These are phyloP conservation scores for Microsporum canis DNA, from an alignment of 2,329 filamentous ascomycete genomes.

Conservation along the genomic window DNA sequence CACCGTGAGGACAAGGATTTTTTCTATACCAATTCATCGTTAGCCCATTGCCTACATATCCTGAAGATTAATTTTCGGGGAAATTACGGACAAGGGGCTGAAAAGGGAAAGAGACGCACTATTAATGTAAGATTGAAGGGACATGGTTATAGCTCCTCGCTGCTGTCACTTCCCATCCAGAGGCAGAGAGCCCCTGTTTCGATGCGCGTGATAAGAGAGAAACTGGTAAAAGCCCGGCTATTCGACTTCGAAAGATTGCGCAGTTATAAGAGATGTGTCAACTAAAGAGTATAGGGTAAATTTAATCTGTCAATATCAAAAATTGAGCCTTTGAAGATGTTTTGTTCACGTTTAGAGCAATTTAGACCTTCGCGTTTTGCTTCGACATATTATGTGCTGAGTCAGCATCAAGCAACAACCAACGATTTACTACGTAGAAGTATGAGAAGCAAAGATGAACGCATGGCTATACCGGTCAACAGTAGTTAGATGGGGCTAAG, in stretches of 20 bases:
- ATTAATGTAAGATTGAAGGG: conserved; percentile 44
- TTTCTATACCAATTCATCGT: conserved; percentile 48
- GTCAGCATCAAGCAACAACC: not conserved
- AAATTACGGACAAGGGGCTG: not conserved
- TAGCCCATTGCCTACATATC: not conserved
- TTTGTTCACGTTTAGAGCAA: not conserved
- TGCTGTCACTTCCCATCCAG: not conserved
- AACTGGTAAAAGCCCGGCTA: not conserved
- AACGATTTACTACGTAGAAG: not conserved
- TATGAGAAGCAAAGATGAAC: not conserved
- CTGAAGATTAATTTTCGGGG: not conserved
- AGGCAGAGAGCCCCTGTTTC: not conserved
- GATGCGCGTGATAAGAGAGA: not conserved
- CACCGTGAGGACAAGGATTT: conserved; percentile 79
- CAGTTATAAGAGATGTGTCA: not conserved
- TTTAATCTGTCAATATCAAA: not conserved
- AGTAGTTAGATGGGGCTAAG: not conserved
- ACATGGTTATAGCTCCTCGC: conserved; percentile 31
- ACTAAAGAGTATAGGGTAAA: not conserved
- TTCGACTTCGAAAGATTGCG: not conserved
- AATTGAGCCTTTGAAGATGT: not conserved
- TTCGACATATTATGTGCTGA: not conserved
- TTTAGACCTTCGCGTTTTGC: not conserved
- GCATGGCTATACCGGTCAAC: not conserved
- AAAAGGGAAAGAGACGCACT: conserved; percentile 25